Base-by-base conservation (phyloP, 805 yeast species). In the Lipomyces japonicus region DNA sequence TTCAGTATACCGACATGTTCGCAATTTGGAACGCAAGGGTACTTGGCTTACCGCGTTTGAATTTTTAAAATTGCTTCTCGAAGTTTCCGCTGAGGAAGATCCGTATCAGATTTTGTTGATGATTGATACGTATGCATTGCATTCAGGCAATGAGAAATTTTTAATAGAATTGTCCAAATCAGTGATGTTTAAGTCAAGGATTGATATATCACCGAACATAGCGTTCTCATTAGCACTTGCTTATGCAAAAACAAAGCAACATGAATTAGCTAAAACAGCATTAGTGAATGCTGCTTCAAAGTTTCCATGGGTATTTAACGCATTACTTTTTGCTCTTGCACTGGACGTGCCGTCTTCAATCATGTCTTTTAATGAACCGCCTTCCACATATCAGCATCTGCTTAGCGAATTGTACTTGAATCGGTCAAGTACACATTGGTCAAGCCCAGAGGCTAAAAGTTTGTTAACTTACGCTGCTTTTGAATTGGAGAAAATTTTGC, bases 101-200 rank as follows among this genome's bases (percentile, higher is more conserved):
- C 95, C 95, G 1, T 70, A 82, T 45, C 95, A 95, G 21, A 88
- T 84, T 10, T 75, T 95, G 55, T 82, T 83, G 62, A 85, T 87
- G 65, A 80, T 89, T 58, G 96, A 89, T 64, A 81, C 77, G 62
- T 88, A 85, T 62, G 82, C 91, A 2, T 69, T 86, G 2, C 69
- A 79, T 67, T 72, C 86, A 32, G 81, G 75, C 28, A 86, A 86
- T 53, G 79, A 75, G 61, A 71, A 78, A 50, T 87, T 79, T 65
- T 63, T 88, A 58, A 71, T 81, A 10, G 76, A 79, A 18, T 67
- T 86, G 30, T 75, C 74, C 1, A 68, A 86, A 1, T 77, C 85
- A 1, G 69, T 84, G 30, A 71, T 74, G 2, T 75, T 71, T 21
- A 73, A 82, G 0, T 84, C 86, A 58, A 65, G 65, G 10, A 77